Evolutionary conservation across 306 rosid species (phyloP), one percentile per base, ranked within the genome.

Genomic region (Vachellia pachyceras): DNA sequence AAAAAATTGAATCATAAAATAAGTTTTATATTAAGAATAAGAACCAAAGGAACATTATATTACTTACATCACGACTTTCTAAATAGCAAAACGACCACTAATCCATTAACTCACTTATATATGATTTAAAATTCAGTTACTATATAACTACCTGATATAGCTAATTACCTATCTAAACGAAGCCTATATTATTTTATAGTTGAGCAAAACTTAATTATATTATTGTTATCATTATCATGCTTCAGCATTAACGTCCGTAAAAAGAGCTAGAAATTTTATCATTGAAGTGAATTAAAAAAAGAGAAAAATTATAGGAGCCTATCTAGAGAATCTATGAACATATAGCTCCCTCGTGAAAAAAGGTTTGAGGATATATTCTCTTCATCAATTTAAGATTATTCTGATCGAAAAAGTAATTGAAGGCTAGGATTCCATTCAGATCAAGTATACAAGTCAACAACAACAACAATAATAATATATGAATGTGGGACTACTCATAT

Each of bases 341-440:
- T 39, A 68, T 7, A 41, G 52, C 35, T 20, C 3, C 75, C 12
- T 45, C 75, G 33, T 69, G 40, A 6, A 25, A 22, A 68, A 23
- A 45, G 11, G 40, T 9, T 42, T 42, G 54, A 69, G 54, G n/a
- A 42, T 11, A 10, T 69, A 69, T 69, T 42, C 54, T n/a, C 10
- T 68, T 41, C 7, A 40, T 0, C 0, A n/a, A 22, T 8, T 40
- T n/a, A 20, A 41, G 33, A 0, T 29, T 29, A 29, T 29, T 29
- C 33, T 2, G 33, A 29, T 29, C 54, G 0, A 41, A 2, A 10
- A 68, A 68, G 8, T 5, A 20, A 40, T n/a, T 41, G 73, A 68
- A 23, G 52, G 52, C 15, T 42, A 42, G 42, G 73, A 69, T 69
- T 69, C 73, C 54, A 69, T 61, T 29, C 40, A 61, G 68, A 61